These are phyloP conservation scores for Komagataella pastoris DNA, from an alignment of 805 yeast species.

Conservation along the genomic window DNA sequence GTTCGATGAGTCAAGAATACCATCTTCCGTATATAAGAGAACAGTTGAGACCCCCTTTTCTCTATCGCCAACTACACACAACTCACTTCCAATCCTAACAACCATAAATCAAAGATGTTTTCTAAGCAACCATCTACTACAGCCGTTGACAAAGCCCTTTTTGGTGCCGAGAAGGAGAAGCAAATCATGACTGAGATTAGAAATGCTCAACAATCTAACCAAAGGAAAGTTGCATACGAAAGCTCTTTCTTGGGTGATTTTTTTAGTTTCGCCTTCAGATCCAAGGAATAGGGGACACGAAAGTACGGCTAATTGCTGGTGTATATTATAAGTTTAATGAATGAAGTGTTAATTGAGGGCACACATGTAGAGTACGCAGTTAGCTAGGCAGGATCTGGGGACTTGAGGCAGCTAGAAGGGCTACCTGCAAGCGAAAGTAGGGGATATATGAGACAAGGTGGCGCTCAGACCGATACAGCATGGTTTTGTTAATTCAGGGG, in stretches of 20 bases:
- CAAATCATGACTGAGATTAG: slow-evolving; percentile 24
- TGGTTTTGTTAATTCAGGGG: background rate
- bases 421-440: background rate
- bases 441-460: background rate
- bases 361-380: background rate
- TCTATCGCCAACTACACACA: background rate
- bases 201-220: slow-evolving; percentile 9
- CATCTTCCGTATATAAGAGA: background rate
- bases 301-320: background rate
- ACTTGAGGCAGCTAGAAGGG: background rate
- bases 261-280: slow-evolving; percentile 16
- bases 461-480: background rate
- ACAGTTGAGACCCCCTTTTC: background rate
- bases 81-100: background rate
- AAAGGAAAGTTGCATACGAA: slow-evolving; percentile 15
- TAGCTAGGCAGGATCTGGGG: background rate
- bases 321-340: background rate
- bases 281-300: background rate
- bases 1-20: background rate
- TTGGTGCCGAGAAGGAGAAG: slow-evolving; percentile 25
- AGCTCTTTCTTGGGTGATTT: slow-evolving; percentile 15
- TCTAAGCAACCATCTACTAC: background rate
- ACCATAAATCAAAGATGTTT: background rate
- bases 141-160: slow-evolving; percentile 5
- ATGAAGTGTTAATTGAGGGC: background rate